A percentile compares a stretch with the other conserved stretches of the same genome.
Evolutionary conservation across 1,284 basidiomycete genomes (phyloP).

Genomic region (Malassezia equina): DNA sequence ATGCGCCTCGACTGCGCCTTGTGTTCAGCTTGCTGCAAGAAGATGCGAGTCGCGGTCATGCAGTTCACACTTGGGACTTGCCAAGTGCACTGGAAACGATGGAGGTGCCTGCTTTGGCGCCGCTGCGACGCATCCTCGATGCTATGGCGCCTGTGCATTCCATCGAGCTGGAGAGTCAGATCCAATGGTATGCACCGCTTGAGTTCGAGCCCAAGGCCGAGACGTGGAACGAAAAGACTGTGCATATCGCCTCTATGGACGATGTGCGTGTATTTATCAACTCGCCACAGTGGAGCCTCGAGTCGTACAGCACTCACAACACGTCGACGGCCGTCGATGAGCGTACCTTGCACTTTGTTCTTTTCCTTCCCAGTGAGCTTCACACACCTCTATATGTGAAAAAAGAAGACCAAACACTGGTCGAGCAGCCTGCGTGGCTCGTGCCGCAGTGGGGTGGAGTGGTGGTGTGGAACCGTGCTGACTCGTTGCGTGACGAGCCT

Average conservation of each 20-base stretch:
- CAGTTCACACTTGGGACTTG: slow-evolving; percentile 7
- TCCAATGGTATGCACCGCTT: slow-evolving; percentile 80
- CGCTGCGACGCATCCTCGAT: slow-evolving; percentile 15
- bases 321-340: slow-evolving; percentile 5
- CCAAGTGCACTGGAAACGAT: neutral
- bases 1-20: slow-evolving; percentile 31
- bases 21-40: slow-evolving; percentile 43
- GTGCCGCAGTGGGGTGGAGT: slow-evolving; percentile 93
- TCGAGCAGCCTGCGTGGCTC: slow-evolving; percentile 58
- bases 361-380: slow-evolving; percentile 68
- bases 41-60: slow-evolving; percentile 21
- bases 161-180: slow-evolving; percentile 84
- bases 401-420: slow-evolving; percentile 36
- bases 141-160: slow-evolving; percentile 58
- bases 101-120: neutral
- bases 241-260: slow-evolving; percentile 20
- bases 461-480: slow-evolving; percentile 58
- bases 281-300: slow-evolving; percentile 81
- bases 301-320: slow-evolving; percentile 13
- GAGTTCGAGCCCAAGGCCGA: slow-evolving; percentile 56
- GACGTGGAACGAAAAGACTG: neutral
- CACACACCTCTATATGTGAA: slow-evolving; percentile 66
- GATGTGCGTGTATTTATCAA: slow-evolving; percentile 64
- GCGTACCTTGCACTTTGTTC: slow-evolving; percentile 64
- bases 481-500: neutral